Conservation (phyloP, 495 filamentous ascomycete species). For the Daldinia childiae region DNA sequence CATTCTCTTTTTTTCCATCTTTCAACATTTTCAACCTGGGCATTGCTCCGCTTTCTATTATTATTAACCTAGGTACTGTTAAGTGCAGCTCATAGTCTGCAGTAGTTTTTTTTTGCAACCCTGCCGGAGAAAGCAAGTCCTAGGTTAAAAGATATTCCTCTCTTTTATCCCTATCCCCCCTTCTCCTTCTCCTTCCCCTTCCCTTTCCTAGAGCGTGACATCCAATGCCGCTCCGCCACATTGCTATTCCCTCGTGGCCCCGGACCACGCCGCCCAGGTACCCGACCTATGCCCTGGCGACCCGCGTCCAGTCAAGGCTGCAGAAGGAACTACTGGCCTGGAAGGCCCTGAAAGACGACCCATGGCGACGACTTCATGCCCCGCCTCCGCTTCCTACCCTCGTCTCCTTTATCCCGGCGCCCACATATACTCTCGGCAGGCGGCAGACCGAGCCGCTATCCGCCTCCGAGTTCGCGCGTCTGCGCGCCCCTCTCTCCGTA, state of each 20-base stretch:
- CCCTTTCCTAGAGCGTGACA: not conserved
- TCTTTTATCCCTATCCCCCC: not conserved
- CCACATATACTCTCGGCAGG: constrained; percentile 90
- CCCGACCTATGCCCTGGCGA: constrained; percentile 53
- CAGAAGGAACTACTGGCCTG: constrained; percentile 56
- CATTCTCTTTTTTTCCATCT: not conserved
- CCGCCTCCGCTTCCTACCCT: constrained; percentile 70
- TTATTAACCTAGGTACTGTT: not conserved
- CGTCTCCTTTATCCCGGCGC: constrained; percentile 83
- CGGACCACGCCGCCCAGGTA: constrained; percentile 50
- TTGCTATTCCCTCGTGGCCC: constrained; percentile 69
- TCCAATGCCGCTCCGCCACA: constrained; percentile 65
- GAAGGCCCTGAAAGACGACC: constrained; percentile 48
- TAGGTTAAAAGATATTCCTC: not conserved
- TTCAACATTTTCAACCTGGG: not conserved
- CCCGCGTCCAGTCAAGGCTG: constrained; percentile 52
- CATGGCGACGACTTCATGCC: constrained; percentile 7
- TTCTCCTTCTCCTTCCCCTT: not conserved
- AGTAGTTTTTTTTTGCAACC: not conserved
- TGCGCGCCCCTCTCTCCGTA: constrained; percentile 54
- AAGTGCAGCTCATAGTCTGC: not conserved
- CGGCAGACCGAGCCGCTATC: constrained; percentile 72
- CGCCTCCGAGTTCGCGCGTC: constrained; percentile 50
- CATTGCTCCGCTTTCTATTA: not conserved
- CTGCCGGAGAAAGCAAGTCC: not conserved